Percentiles rank a stretch among this genome's conserved stretches.
These are phyloP conservation scores for Rutstroemia sp. DNA, from an alignment of 2,329 filamentous ascomycete species.

Conservation along the genomic window DNA sequence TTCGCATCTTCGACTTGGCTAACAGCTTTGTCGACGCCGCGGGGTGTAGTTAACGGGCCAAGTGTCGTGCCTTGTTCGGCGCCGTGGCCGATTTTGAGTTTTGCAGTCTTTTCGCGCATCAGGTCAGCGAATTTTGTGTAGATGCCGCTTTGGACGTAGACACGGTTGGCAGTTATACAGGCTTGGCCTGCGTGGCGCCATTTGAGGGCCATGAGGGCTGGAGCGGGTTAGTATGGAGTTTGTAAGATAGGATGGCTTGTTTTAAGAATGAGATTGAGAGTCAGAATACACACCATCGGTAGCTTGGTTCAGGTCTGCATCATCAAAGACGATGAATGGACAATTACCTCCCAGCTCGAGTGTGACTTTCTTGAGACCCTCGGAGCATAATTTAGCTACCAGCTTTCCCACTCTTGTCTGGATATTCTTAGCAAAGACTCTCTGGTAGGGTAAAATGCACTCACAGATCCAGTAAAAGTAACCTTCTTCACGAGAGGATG, in stretches of 20 bases:
- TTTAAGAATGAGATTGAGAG: no score
- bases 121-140: slow-evolving; percentile 53
- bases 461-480: slow-evolving; percentile 48
- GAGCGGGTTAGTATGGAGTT: background rate
- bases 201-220: slow-evolving; percentile 40
- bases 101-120: slow-evolving; percentile 43
- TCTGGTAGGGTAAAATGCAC: background rate
- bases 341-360: slow-evolving; percentile 59
- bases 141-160: slow-evolving; percentile 56
- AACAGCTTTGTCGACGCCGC: slow-evolving; percentile 47
- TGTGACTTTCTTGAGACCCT: slow-evolving; percentile 56
- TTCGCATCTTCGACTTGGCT: slow-evolving; percentile 58
- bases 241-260: background rate
- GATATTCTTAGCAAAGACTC: background rate
- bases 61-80: slow-evolving; percentile 48
- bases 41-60: slow-evolving; percentile 51
- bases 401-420: slow-evolving; percentile 53
- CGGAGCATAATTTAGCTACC: slow-evolving; percentile 50
- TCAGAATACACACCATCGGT: slow-evolving; percentile 33
- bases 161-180: slow-evolving; percentile 57
- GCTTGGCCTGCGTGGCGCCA: slow-evolving; percentile 56
- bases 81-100: slow-evolving; percentile 55
- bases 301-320: slow-evolving; percentile 53
- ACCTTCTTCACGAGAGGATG: slow-evolving; percentile 55
- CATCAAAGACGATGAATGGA: slow-evolving; percentile 57